phyloP scores from a whole-genome alignment of 805 yeast species.

The Lipomyces sp. region DNA sequence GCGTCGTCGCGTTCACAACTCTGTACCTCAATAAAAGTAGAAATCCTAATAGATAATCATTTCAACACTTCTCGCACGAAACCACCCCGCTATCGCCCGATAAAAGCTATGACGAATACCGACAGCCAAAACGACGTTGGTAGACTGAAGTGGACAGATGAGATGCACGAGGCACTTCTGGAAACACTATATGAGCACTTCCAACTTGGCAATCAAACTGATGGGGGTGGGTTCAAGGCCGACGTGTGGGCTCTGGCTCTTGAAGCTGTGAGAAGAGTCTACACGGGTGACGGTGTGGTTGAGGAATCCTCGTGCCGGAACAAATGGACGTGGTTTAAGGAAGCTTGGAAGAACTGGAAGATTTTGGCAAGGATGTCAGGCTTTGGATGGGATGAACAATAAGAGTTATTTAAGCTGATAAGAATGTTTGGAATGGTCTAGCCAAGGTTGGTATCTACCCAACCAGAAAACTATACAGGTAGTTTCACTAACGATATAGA shows the following conservation, averaged over 20 bases:
- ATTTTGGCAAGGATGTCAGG: neutral
- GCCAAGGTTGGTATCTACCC: neutral
- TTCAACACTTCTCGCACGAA: too few species aligned
- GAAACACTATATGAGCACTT: neutral
- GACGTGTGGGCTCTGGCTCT: neutral
- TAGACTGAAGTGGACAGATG: neutral
- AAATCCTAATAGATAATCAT: too few species aligned
- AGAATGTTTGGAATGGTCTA: neutral
- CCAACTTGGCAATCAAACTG: neutral
- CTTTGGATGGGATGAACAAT: neutral
- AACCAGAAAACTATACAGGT: neutral
- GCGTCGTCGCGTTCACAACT: too few species aligned
- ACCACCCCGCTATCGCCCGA: too few species aligned
- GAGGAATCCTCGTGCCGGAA: neutral
- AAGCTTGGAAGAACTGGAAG: slow-evolving; percentile 1
- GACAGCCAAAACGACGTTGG: too few species aligned
- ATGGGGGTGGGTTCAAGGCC: neutral
- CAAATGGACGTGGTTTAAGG: neutral
- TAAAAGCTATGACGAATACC: too few species aligned
- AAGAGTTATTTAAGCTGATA: neutral
- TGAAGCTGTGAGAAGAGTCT: slow-evolving; percentile 1
- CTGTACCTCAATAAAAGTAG: neutral
- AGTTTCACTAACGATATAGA: neutral
- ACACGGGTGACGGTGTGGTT: neutral
- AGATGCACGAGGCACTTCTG: slow-evolving; percentile 1